Base-by-base conservation (phyloP, 192 early-diverging fungal genomes). In the Linnemannia elongata region DNA sequence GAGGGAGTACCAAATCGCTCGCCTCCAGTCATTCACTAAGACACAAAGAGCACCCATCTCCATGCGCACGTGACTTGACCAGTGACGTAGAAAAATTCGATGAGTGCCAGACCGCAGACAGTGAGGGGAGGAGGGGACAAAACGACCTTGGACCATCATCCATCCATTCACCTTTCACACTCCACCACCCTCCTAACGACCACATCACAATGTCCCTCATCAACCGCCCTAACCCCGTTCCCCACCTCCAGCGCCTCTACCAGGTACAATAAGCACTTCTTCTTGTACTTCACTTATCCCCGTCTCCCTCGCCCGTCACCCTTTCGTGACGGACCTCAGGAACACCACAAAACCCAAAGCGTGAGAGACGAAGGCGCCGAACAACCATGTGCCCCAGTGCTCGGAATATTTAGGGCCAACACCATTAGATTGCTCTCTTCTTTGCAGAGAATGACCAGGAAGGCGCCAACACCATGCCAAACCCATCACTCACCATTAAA, bases 171-270 rank as follows among this genome's bases (percentile, higher is more conserved):
- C 33, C 38, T 75, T 41, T 39, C 36, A 39, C 72, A 20, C 44
- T 12, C 41, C 55, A 55, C 30, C 63, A 69, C 73, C 38, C 38
- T 38, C 38, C 38, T 55, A 39, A 44, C 66, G 27, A 30, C 39
- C 27, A 66, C 42, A 22, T 4, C 49, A 20, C 60, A 39, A 87
- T 87, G 85, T 87, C 85, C 36, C 74, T 87, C 63, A 60, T 87
- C 76, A 87, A 87, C 85, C 79, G 85, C 66, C 85, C 85, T 69
- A 87, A 87, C 80, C 85, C 79, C 27, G 85, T 87, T 52, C 85
- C 85, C 35, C 76, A 81, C 44, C 76, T 87, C 44, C 85, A 87
- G 85, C 85, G 85, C 47, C 75, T 87, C 41, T 87, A 87, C 78
- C 85, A 87, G 85, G 85, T 87, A 78, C 79, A 66, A 63, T 36